A percentile compares a stretch with the other conserved stretches of the same genome.
These are phyloP conservation scores for Carpinus fangiana DNA, from an alignment of 306 rosid species.

Conservation along the genomic window DNA sequence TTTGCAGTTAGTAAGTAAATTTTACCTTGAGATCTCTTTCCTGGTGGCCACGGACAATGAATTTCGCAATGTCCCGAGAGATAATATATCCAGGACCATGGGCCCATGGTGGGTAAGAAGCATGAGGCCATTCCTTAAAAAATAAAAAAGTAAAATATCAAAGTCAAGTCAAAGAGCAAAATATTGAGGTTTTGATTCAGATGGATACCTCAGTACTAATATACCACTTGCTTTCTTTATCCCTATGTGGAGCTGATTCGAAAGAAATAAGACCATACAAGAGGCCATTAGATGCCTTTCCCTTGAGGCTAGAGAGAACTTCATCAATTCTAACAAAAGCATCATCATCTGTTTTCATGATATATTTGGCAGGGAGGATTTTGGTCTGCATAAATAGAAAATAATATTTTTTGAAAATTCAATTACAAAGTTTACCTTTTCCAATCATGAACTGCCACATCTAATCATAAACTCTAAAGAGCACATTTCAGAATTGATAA, in stretches of 20 bases:
- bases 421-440: not conserved
- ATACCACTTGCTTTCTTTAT: conserved; percentile 84
- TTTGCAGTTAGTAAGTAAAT: conserved; percentile 10
- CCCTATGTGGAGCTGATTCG: conserved; percentile 81
- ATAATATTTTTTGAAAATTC: not conserved
- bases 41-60: conserved; percentile 62
- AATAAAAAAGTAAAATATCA: conserved; percentile 14
- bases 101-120: conserved; percentile 88
- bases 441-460: not conserved
- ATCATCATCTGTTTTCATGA: conserved; percentile 97
- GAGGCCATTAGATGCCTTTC: conserved; percentile 58
- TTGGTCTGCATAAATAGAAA: conserved; percentile 63
- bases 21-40: conserved; percentile 70
- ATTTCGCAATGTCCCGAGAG: conserved; percentile 85
- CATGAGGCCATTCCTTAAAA: conserved; percentile 84
- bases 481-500: not conserved
- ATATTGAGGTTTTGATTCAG: conserved; percentile 13
- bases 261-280: conserved; percentile 82
- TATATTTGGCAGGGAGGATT: conserved; percentile 72
- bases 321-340: conserved; percentile 88
- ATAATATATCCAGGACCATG: conserved; percentile 95
- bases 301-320: conserved; percentile 75
- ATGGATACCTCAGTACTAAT: conserved; percentile 63
- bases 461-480: not conserved
- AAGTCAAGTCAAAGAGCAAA: conserved; percentile 6